Percentiles rank a stretch among this genome's conserved stretches.
Evolutionary conservation across 352 stramenopile species (phyloP).

Genomic region (Globisporangium spinosum): DNA sequence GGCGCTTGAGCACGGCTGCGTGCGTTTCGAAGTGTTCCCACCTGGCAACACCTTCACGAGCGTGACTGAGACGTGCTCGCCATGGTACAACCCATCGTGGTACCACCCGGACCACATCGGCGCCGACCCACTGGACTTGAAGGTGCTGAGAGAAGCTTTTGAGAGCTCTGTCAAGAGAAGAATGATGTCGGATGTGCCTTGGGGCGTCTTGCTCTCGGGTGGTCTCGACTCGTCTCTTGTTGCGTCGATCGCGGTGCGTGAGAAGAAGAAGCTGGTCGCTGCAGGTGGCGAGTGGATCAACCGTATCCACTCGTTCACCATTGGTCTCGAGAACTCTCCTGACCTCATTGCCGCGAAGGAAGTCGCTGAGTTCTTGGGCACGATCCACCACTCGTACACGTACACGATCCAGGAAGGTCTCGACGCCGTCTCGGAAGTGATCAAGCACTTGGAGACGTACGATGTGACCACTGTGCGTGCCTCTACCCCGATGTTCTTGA

Average conservation of each 20-base stretch:
- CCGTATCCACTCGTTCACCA: slow-evolving; percentile 98
- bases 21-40: slow-evolving; percentile 88
- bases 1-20: slow-evolving; percentile 85
- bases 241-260: slow-evolving; percentile 93
- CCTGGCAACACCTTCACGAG: slow-evolving; percentile 87
- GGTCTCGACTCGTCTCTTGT: slow-evolving; percentile 98
- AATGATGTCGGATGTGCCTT: slow-evolving; percentile 99
- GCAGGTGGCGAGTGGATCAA: slow-evolving; percentile 83
- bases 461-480: slow-evolving; percentile 98
- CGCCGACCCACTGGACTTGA: slow-evolving; percentile 59
- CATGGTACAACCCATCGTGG: slow-evolving; percentile 96
- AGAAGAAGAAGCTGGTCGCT: slow-evolving; percentile 86
- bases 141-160: slow-evolving; percentile 88
- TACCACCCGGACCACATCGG: slow-evolving; percentile 73
- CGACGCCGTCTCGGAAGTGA: slow-evolving; percentile 96
- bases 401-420: slow-evolving; percentile 98
- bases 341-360: slow-evolving; percentile 96
- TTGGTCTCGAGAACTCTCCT: slow-evolving; percentile 94
- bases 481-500: slow-evolving; percentile 99
- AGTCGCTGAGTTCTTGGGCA: slow-evolving; percentile 96
- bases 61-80: slow-evolving; percentile 87
- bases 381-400: slow-evolving; percentile 98
- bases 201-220: slow-evolving; percentile 97
- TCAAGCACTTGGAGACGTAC: slow-evolving; percentile 98
- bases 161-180: slow-evolving; percentile 92